These are phyloP conservation scores for Cryptosporidium meleagridis DNA, from an alignment of 169 alveolate genomes.

Conservation along the genomic window DNA sequence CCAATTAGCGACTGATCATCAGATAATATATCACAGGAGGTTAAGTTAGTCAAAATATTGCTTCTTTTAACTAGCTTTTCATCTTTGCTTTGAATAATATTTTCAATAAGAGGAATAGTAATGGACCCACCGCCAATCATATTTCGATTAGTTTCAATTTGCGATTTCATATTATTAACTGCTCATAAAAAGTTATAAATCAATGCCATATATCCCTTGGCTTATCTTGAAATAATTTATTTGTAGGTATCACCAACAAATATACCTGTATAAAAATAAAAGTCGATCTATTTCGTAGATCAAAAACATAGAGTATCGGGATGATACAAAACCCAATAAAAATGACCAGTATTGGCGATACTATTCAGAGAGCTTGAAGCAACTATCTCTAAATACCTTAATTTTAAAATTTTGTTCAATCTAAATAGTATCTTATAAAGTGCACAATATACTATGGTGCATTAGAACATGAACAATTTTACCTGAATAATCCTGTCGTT, in stretches of 20 bases:
- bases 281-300: background rate
- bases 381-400: background rate
- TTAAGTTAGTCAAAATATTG: constrained; percentile 14
- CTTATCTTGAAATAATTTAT: background rate
- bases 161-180: constrained; percentile 48
- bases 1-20: constrained; percentile 63
- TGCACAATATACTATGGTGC: constrained; percentile 12
- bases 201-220: background rate
- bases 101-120: constrained; percentile 19
- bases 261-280: constrained; percentile 44
- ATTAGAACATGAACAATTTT: constrained; percentile 16
- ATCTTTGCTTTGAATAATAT: constrained; percentile 18
- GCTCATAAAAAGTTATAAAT: background rate
- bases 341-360: background rate
- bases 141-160: constrained; percentile 30
- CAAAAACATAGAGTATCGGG: background rate
- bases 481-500: constrained; percentile 21
- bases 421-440: constrained; percentile 5
- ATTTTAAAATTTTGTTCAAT: background rate
- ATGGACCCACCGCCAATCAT: constrained; percentile 7
- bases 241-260: constrained; percentile 9
- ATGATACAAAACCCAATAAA: background rate
- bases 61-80: constrained; percentile 49
- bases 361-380: background rate
- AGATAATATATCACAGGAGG: constrained; percentile 50